Evolutionary conservation across 2,329 filamentous ascomycete species (phyloP).

Genomic region (Colletotrichum sp.): DNA sequence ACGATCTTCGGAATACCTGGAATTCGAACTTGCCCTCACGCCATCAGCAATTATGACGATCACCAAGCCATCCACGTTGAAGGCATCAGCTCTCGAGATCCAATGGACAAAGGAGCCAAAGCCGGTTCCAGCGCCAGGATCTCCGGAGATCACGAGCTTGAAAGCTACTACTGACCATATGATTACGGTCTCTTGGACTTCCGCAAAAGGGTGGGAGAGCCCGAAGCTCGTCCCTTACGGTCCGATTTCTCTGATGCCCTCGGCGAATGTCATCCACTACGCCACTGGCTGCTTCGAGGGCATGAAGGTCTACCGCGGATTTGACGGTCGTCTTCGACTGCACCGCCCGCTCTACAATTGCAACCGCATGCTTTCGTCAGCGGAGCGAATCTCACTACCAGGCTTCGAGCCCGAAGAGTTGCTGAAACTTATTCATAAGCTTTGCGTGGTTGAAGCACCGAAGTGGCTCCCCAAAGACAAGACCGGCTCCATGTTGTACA

Average conservation of each 20-base stretch:
- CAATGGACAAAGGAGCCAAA: neutral
- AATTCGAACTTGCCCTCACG: neutral
- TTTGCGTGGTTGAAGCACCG: neutral
- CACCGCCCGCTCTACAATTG: slow-evolving; percentile 70
- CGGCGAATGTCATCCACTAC: slow-evolving; percentile 73
- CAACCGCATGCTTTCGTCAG: slow-evolving; percentile 53
- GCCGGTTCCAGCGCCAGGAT: neutral
- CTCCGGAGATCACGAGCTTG: neutral
- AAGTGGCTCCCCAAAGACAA: neutral
- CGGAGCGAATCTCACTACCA: slow-evolving; percentile 67
- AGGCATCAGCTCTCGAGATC: neutral
- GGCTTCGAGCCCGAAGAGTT: slow-evolving; percentile 67
- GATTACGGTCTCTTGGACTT: slow-evolving; percentile 69
- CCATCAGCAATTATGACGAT: neutral
- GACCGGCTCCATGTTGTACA: neutral
- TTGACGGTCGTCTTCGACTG: slow-evolving; percentile 66
- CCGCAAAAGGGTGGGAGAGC: slow-evolving; percentile 64
- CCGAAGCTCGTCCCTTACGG: slow-evolving; percentile 71
- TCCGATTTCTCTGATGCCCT: slow-evolving; percentile 70
- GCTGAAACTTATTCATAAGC: slow-evolving; percentile 33
- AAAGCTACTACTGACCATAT: slow-evolving; percentile 60
- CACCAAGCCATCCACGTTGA: neutral
- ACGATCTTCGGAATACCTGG: neutral
- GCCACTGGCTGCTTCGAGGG: slow-evolving; percentile 81
- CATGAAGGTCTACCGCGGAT: slow-evolving; percentile 71